Evolutionary conservation across 2,329 filamentous ascomycete genomes (phyloP).

Genomic region (Arthrobotrys sinensis): DNA sequence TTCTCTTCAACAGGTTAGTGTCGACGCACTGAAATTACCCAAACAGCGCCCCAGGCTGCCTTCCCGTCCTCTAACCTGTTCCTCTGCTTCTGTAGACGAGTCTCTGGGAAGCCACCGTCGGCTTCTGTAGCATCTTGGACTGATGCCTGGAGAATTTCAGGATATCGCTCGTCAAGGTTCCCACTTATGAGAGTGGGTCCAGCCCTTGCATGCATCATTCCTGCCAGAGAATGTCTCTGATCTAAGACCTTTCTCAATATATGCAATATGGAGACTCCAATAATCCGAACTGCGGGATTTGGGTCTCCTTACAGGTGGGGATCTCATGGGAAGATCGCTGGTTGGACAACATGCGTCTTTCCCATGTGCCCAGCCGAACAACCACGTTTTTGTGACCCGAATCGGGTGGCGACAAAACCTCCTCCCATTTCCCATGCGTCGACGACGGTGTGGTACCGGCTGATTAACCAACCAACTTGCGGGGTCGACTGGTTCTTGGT

Average conservation of each 20-base stretch:
- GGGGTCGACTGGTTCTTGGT: constrained; percentile 20
- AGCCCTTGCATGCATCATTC: constrained; percentile 60
- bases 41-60: constrained; percentile 54
- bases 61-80: constrained; percentile 37
- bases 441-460: constrained; percentile 27
- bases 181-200: constrained; percentile 31
- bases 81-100: constrained; percentile 43
- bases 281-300: constrained; percentile 59
- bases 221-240: constrained; percentile 59
- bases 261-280: constrained; percentile 33
- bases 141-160: constrained; percentile 53
- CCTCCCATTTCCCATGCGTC: constrained; percentile 37
- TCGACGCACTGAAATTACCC: constrained; percentile 41
- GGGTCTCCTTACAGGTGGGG: constrained; percentile 32
- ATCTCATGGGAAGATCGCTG: constrained; percentile 39
- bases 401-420: constrained; percentile 40
- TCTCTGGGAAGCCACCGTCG: constrained; percentile 59
- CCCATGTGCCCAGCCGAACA: constrained; percentile 51
- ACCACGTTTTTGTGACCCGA: constrained; percentile 56
- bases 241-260: constrained; percentile 48
- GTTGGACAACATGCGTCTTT: constrained; percentile 39
- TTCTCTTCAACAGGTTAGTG: constrained; percentile 44
- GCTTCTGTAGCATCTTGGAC: constrained; percentile 51
- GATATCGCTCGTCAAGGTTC: constrained; percentile 47
- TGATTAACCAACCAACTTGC: constrained; percentile 31